Evolutionary conservation across 805 yeast species (phyloP), one percentile per base, ranked within the genome.

Genomic region (Teunomyces gatunensis): DNA sequence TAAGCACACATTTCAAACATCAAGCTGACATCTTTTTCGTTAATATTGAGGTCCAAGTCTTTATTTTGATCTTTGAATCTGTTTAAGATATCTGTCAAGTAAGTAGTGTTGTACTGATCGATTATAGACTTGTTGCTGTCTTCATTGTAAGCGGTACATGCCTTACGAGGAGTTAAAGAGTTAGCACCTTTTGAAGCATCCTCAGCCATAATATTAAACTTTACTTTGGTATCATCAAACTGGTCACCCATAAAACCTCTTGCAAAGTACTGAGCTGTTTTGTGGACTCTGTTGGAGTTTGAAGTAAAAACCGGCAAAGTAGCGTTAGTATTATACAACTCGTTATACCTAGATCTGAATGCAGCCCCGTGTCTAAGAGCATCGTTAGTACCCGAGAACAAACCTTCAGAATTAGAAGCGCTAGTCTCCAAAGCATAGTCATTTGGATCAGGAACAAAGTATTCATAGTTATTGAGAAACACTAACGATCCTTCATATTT

Each of bases 1-100:
- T 75, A 88, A 3, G 88, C 90, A 67, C 95, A 87, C 67, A 82
- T 75, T 10, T 74, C 69, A 56, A 85, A 82, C 52, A 87, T 57
- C 20, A 63, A 65, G 37, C 61, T 65, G 21, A 83, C 77, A 56
- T 88, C 92, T 6, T 15, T 21, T 13, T 37, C 40, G 32, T 62
- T 57, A 2, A 71, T 58, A 3, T 83, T 75, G 46, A 87, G 53
- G 53, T 80, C 68, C 49, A 71, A 58, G 2, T 82, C 85, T 3
- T 81, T 80, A 46, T 87, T 80, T 43, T 75, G 70, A 40, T 62
- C 60, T 56, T 78, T 78, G 43, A 87, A 67, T 56, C 95, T 75
- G n/a, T 61, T 61, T 5, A 84, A 77, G 25, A 88, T 87, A 17
- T 63, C 68, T 5, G 63, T 55, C 53, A 85, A 71, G 62, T 79